Evolutionary conservation across 176 grass and related monocot species (phyloP).

Genomic region (Ampelocalamus luodianensis): DNA sequence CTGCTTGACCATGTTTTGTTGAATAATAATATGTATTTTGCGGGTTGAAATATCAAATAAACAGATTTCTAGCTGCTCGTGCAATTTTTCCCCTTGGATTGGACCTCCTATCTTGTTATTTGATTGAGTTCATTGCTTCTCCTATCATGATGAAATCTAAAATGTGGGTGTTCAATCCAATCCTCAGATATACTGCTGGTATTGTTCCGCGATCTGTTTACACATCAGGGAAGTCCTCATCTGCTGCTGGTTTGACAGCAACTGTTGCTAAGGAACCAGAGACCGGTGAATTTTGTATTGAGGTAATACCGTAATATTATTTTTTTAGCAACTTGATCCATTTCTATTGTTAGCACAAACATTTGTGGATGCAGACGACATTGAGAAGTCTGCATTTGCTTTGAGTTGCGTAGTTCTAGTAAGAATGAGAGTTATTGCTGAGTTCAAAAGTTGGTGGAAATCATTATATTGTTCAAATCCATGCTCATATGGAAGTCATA

Average conservation of each 20-base stretch:
- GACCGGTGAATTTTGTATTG: constrained; percentile 97
- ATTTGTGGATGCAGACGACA: background rate
- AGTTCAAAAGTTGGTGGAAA: background rate
- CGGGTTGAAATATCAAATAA: constrained; percentile 6
- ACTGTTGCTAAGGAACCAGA: constrained; percentile 98
- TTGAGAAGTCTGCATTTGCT: constrained; percentile 6
- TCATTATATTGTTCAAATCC: constrained; percentile 3
- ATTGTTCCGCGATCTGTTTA: constrained; percentile 97
- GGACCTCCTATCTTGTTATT: constrained; percentile 28
- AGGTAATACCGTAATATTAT: constrained; percentile 50
- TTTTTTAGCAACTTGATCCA: constrained; percentile 6
- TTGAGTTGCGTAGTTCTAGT: background rate
- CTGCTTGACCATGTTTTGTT: constrained; percentile 16
- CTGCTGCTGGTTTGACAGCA: constrained; percentile 97
- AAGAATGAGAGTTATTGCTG: background rate
- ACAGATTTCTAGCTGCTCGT: background rate
- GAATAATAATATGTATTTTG: background rate
- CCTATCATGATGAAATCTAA: background rate
- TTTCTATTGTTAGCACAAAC: background rate
- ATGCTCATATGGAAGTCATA: constrained; percentile 6
- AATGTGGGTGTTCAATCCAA: constrained; percentile 41
- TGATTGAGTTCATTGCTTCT: background rate
- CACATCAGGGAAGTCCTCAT: constrained; percentile 97
- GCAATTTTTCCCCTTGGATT: background rate
- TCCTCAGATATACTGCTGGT: constrained; percentile 71